Base-by-base conservation (phyloP, 306 rosid genomes). In the Crotalaria pallida region DNA sequence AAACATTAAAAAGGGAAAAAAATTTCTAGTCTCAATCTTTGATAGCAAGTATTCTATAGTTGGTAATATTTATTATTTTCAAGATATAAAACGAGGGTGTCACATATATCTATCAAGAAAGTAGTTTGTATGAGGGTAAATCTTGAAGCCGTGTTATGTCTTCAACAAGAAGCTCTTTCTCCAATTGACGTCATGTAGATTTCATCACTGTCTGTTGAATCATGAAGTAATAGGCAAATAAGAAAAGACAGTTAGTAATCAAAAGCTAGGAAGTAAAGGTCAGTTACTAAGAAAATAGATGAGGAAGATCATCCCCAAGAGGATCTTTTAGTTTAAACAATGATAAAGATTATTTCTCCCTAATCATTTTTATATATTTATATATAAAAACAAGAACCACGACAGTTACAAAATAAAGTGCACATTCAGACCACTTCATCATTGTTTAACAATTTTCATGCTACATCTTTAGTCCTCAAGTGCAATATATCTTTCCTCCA, bases 151-250 rank as follows among this genome's bases (percentile, higher is more conserved):
- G 77, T 66, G 83, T 61, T 36, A 84, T 56, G 33, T 82, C 91
- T 72, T 82, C 89, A 3, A 52, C 47, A 57, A 88, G 68, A 61
- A 88, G 86, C 83, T 88, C 95, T 62, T 84, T 86, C 81, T 88
- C 95, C 71, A 88, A 80, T 71, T 86, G 86, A 4, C 85, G 86
- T 22, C 89, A 87, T 17, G 95, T 88, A 7, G 89, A 66, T 71
- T 88, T 88, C 95, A 88, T 88, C 74, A 88, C 91, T 6, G 89
- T 77, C 91, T 88, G 84, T 75, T 18, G 23, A 22, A 72, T 48
- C 53, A 75, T 18, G 26, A 62, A 1, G 21, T 6, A 50, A 21
- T 2, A 8, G 59, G 51, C 15, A 58, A 41, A 34, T 74, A 8
- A 58, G 53, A 38, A 48, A 56, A 48, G 40, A 47, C 26, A 73